These are phyloP conservation scores for Neofusicoccum cordaticola DNA, from an alignment of 2,329 filamentous ascomycete genomes.

Conservation along the genomic window DNA sequence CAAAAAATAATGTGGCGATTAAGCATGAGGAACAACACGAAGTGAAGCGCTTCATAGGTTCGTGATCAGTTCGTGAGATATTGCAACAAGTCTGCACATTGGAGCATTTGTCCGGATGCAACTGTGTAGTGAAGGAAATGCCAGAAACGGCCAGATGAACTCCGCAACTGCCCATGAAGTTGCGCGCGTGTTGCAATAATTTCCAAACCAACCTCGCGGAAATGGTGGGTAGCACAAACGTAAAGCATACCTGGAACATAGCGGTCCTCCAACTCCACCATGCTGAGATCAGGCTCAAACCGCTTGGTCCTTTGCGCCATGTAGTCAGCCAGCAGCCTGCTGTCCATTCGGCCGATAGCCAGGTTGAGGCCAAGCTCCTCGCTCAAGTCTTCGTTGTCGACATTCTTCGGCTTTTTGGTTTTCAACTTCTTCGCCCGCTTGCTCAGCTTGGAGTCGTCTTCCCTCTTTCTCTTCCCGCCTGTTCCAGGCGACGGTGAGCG, in stretches of 20 bases:
- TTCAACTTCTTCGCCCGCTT: constrained; percentile 55
- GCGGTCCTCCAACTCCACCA: constrained; percentile 79
- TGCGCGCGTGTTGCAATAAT: too few species aligned
- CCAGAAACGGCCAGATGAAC: too few species aligned
- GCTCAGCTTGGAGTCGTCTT: constrained; percentile 29
- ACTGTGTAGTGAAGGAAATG: too few species aligned
- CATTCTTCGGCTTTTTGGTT: constrained; percentile 57
- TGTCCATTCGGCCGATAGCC: constrained; percentile 79
- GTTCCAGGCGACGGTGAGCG: constrained; percentile 25
- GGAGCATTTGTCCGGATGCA: too few species aligned
- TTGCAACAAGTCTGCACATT: too few species aligned
- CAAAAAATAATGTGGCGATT: constrained; percentile 19
- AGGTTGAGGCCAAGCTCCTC: constrained; percentile 64
- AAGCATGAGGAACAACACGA: neutral
- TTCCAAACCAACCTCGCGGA: neutral
- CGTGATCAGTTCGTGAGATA: too few species aligned
- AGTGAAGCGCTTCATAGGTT: neutral
- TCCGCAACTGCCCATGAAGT: too few species aligned
- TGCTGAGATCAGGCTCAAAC: constrained; percentile 76
- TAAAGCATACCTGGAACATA: constrained; percentile 66
- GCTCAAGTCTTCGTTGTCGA: constrained; percentile 58
- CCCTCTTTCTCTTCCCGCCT: constrained; percentile 42
- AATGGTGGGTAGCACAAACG: neutral
- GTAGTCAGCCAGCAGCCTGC: constrained; percentile 78
- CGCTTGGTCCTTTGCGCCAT: constrained; percentile 74